Conservation (phyloP, 2,329 filamentous ascomycete species). For the Colletotrichum lini region DNA sequence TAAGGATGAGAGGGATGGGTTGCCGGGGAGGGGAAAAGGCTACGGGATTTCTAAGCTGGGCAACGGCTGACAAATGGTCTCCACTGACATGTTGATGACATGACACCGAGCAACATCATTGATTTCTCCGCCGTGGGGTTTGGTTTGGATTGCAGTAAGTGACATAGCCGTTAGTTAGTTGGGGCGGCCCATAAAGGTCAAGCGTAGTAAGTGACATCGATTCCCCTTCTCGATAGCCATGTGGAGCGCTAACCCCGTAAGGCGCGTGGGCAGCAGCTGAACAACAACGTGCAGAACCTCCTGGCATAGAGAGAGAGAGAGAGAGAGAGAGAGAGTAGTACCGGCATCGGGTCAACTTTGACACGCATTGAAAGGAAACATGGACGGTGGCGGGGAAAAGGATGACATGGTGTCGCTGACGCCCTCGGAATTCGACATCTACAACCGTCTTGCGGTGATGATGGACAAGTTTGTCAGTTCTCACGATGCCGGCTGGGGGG, state of each 20-base stretch:
- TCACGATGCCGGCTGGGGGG: background rate
- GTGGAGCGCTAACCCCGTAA: too few relatives aligned
- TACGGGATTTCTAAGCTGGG: background rate
- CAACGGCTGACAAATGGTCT: background rate
- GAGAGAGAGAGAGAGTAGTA: too few relatives aligned
- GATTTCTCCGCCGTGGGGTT: too few relatives aligned
- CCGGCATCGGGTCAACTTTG: background rate
- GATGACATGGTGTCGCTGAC: constrained; percentile 71
- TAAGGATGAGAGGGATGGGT: too few relatives aligned
- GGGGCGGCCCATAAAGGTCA: too few relatives aligned
- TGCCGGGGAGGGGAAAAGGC: background rate
- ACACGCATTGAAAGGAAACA: background rate
- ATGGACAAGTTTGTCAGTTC: constrained; percentile 78
- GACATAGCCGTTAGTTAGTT: too few relatives aligned
- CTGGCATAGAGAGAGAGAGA: too few relatives aligned
- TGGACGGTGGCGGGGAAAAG: background rate
- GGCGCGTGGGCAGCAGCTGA: too few relatives aligned
- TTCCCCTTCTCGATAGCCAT: too few relatives aligned
- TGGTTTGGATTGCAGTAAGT: too few relatives aligned
- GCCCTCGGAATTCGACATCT: constrained; percentile 75
- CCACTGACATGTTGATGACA: background rate
- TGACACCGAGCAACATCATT: background rate
- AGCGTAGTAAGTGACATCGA: too few relatives aligned
- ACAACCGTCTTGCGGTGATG: constrained; percentile 79
- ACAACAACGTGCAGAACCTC: too few relatives aligned